These are phyloP conservation scores for Colletotrichum eleusines DNA, from an alignment of 2,329 filamentous ascomycete species.

Conservation along the genomic window DNA sequence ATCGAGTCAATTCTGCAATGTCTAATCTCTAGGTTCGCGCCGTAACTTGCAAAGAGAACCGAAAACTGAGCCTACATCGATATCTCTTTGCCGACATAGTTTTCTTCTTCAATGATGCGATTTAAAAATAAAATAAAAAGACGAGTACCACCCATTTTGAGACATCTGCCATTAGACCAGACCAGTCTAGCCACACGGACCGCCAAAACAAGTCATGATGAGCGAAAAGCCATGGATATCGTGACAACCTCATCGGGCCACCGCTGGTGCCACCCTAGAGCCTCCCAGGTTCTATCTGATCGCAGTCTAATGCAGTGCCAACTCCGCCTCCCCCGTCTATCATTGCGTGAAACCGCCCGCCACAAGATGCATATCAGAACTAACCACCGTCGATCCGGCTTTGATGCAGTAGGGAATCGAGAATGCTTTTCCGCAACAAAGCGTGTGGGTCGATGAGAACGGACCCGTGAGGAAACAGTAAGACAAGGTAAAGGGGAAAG, in stretches of 20 bases:
- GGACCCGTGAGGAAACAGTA: slow-evolving; percentile 35
- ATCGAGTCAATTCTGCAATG: slow-evolving; percentile 29
- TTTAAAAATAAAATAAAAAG: neutral
- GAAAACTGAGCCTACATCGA: slow-evolving; percentile 5
- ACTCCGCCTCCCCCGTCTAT: slow-evolving; percentile 47
- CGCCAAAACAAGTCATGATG: slow-evolving; percentile 41
- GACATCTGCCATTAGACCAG: slow-evolving; percentile 41
- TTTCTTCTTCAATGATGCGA: slow-evolving; percentile 23
- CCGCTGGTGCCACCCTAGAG: slow-evolving; percentile 40
- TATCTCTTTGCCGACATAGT: slow-evolving; percentile 14
- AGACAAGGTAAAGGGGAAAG: slow-evolving; percentile 17
- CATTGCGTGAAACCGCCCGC: slow-evolving; percentile 43
- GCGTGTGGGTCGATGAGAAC: slow-evolving; percentile 38
- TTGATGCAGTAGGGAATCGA: slow-evolving; percentile 43
- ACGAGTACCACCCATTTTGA: slow-evolving; percentile 38
- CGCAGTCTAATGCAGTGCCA: slow-evolving; percentile 49
- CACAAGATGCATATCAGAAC: slow-evolving; percentile 43
- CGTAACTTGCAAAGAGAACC: slow-evolving; percentile 11
- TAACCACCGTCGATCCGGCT: slow-evolving; percentile 43
- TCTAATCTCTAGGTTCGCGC: slow-evolving; percentile 31
- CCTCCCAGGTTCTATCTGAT: slow-evolving; percentile 47
- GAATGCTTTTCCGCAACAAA: slow-evolving; percentile 42
- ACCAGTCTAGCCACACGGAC: slow-evolving; percentile 39
- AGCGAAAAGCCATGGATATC: slow-evolving; percentile 43
- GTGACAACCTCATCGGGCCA: slow-evolving; percentile 42